Conservation (phyloP, 345 rosid species). For the Populus ilicifolia region DNA sequence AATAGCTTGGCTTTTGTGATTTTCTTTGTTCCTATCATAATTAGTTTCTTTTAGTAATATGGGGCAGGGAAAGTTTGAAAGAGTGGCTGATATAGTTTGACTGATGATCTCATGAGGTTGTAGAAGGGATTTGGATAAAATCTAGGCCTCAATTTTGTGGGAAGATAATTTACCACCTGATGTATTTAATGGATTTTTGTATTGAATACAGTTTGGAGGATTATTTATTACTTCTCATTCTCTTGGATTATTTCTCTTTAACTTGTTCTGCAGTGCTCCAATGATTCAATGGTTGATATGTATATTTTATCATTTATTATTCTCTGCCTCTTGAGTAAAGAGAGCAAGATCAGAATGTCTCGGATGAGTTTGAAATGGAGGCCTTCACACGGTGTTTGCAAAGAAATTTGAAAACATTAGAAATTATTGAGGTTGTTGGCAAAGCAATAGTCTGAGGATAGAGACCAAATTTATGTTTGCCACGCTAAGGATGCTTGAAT, state of each 20-base stretch:
- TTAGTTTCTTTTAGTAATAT: neutral
- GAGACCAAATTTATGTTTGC: too few relatives aligned
- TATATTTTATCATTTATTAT: neutral
- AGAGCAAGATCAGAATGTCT: neutral
- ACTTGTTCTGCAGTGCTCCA: neutral
- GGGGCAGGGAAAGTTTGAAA: neutral
- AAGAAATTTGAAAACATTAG: too few relatives aligned
- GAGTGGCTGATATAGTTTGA: conserved; percentile 11
- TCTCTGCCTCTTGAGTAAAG: neutral
- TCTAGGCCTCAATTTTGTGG: conserved; percentile 15
- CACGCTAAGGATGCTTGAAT: neutral
- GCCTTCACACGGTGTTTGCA: too few relatives aligned
- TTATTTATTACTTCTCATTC: neutral
- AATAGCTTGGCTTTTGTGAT: conserved; percentile 2
- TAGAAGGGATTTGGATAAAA: conserved; percentile 4
- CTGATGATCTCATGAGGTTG: neutral
- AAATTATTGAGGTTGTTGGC: neutral
- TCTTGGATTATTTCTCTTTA: neutral
- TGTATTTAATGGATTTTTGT: conserved; percentile 10
- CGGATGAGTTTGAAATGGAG: neutral
- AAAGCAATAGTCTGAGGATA: neutral
- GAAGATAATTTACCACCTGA: neutral
- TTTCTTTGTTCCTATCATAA: neutral
- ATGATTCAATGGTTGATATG: neutral
- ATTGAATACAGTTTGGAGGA: conserved; percentile 5